phyloP scores from a whole-genome alignment of 108 stramenopile species.

The Cyclotella sp. region DNA sequence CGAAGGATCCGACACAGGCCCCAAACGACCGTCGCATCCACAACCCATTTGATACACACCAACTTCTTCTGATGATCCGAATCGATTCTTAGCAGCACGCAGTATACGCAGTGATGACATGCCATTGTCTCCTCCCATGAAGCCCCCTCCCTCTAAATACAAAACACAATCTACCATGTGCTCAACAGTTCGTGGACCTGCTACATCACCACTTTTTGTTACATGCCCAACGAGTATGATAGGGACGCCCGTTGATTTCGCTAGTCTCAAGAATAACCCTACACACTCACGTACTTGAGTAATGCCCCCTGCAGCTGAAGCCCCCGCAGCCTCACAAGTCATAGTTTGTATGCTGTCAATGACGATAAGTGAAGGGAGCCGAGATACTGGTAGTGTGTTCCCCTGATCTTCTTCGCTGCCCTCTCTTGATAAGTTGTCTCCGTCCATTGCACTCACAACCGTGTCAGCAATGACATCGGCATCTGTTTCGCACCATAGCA shows the following conservation, averaged over 20 bases:
- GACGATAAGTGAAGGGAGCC: conserved; percentile 75
- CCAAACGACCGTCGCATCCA: conserved; percentile 62
- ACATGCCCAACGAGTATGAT: conserved; percentile 95
- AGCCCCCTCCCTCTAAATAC: conserved; percentile 82
- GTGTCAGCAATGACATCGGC: conserved; percentile 68
- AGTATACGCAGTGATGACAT: conserved; percentile 67
- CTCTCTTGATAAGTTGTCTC: neutral
- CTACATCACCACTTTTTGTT: conserved; percentile 93
- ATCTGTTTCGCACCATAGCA: conserved; percentile 73
- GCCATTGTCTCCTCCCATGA: conserved; percentile 39
- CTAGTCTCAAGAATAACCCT: conserved; percentile 80
- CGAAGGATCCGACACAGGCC: conserved; percentile 86
- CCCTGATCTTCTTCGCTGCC: conserved; percentile 8
- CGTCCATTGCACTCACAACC: conserved; percentile 51
- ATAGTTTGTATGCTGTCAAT: conserved; percentile 97
- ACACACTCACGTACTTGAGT: conserved; percentile 91
- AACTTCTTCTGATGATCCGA: conserved; percentile 87
- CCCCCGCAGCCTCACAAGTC: conserved; percentile 69
- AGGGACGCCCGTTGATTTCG: conserved; percentile 89
- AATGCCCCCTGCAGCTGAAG: conserved; percentile 81
- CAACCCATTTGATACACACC: conserved; percentile 89
- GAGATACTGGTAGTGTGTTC: conserved; percentile 39
- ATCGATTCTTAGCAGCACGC: conserved; percentile 91
- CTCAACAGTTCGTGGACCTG: conserved; percentile 94
- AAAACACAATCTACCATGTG: conserved; percentile 97